Evolutionary conservation across 2,329 filamentous ascomycete genomes (phyloP).

Genomic region (Plectosphaerella cucumerina): DNA sequence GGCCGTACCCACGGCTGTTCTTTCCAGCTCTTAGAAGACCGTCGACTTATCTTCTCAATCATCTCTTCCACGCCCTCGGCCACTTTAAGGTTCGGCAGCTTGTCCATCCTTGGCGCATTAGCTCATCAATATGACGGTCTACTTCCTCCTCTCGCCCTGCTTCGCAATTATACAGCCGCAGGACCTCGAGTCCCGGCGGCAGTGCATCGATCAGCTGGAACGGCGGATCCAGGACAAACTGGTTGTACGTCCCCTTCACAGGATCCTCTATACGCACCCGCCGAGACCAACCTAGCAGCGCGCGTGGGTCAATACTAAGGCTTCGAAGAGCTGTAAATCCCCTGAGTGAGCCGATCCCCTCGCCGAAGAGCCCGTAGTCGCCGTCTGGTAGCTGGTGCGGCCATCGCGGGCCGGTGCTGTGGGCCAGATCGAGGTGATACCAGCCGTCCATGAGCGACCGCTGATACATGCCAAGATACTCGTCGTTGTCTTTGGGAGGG

Average conservation of each 20-base stretch:
- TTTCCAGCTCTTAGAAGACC: too few relatives aligned
- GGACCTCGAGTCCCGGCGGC: constrained; percentile 7
- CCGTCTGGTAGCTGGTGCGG: neutral
- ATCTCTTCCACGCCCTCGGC: neutral
- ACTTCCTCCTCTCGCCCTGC: constrained; percentile 2
- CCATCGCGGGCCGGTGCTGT: neutral
- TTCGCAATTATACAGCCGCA: constrained; percentile 10
- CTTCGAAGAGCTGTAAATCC: constrained; percentile 5
- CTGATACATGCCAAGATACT: too few relatives aligned
- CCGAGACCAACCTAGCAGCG: neutral
- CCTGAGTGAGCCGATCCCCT: constrained; percentile 6
- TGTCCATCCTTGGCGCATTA: constrained; percentile 7
- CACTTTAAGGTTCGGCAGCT: constrained; percentile 4
- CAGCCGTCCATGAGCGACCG: constrained; percentile 21
- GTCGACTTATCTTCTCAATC: too few relatives aligned
- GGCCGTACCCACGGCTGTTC: too few relatives aligned
- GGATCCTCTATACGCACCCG: too few relatives aligned
- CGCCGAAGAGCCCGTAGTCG: constrained; percentile 1
- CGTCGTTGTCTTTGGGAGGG: too few relatives aligned
- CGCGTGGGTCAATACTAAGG: neutral
- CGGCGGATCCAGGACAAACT: too few relatives aligned
- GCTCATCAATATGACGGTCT: constrained; percentile 4
- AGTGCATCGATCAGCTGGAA: constrained; percentile 9
- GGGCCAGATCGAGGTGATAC: neutral
- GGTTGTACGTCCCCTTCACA: too few relatives aligned